Conservation (phyloP, 2,329 filamentous ascomycete genomes). For the Pyrenophora teres region DNA sequence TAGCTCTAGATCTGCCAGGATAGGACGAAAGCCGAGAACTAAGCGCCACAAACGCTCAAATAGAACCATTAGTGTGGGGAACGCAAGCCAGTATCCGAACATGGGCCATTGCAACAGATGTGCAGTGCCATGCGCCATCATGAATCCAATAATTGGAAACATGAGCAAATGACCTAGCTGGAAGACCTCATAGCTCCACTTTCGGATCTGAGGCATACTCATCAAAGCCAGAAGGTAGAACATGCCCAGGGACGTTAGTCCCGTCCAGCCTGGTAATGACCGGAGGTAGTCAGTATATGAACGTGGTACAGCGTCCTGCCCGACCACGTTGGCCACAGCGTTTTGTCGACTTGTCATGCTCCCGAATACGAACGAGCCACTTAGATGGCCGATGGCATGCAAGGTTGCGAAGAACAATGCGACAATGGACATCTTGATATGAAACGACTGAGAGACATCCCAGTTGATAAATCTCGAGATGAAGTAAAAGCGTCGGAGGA, state of each 20-base stretch:
- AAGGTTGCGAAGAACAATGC: slow-evolving; percentile 58
- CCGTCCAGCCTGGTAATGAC: slow-evolving; percentile 57
- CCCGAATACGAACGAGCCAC: slow-evolving; percentile 58
- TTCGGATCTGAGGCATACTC: slow-evolving; percentile 57
- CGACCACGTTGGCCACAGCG: slow-evolving; percentile 53
- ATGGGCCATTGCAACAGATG: slow-evolving; percentile 60
- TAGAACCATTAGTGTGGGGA: slow-evolving; percentile 58
- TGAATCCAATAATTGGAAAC: slow-evolving; percentile 62
- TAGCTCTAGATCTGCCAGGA: slow-evolving; percentile 55
- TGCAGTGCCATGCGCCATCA: slow-evolving; percentile 60
- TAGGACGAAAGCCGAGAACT: slow-evolving; percentile 54
- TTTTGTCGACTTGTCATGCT: slow-evolving; percentile 53
- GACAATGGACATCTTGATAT: slow-evolving; percentile 59
- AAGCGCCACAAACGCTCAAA: slow-evolving; percentile 56
- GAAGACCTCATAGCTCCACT: slow-evolving; percentile 61
- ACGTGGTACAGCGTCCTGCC: slow-evolving; percentile 50
- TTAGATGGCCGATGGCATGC: slow-evolving; percentile 60
- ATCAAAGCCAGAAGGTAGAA: slow-evolving; percentile 57
- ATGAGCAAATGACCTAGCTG: slow-evolving; percentile 63
- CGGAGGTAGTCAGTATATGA: slow-evolving; percentile 55
- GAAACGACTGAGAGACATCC: slow-evolving; percentile 61
- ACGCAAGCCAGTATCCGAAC: slow-evolving; percentile 62
- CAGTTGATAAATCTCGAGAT: slow-evolving; percentile 62
- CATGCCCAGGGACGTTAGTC: slow-evolving; percentile 55
- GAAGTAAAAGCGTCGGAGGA: slow-evolving; percentile 56